Evolutionary conservation across 1,139 yeast genomes (phyloP).

Genomic region (Pichia sp.): DNA sequence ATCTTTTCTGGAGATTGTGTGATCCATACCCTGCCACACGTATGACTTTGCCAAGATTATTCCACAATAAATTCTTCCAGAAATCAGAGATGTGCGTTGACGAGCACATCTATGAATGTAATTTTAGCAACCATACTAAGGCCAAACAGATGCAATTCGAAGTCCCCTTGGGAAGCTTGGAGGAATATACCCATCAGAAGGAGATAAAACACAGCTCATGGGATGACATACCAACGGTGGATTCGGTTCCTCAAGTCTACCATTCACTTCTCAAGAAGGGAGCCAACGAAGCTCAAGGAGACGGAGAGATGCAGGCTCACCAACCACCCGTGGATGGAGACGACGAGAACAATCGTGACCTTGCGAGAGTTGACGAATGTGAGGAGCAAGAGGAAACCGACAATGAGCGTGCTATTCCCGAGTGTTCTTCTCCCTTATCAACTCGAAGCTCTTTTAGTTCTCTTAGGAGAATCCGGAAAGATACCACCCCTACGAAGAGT

Average conservation of each 20-base stretch:
- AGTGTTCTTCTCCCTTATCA: background rate
- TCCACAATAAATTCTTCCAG: slow-evolving; percentile 62
- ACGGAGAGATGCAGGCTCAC: background rate
- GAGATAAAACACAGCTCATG: slow-evolving; percentile 17
- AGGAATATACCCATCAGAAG: slow-evolving; percentile 15
- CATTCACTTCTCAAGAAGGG: slow-evolving; percentile 1
- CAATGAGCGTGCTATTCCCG: background rate
- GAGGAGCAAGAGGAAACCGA: background rate
- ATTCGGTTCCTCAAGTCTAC: background rate
- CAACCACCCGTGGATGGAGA: background rate
- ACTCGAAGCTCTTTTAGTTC: background rate
- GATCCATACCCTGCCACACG: slow-evolving; percentile 57
- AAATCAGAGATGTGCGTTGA: slow-evolving; percentile 57
- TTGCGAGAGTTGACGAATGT: background rate
- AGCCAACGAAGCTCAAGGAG: too few relatives aligned
- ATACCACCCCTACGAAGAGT: background rate
- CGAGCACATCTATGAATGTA: slow-evolving; percentile 49
- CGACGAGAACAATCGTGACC: background rate
- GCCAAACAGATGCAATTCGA: slow-evolving; percentile 11
- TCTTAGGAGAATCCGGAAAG: background rate
- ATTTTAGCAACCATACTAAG: slow-evolving; percentile 22
- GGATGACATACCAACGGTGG: slow-evolving; percentile 18
- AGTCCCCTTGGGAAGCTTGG: slow-evolving; percentile 12
- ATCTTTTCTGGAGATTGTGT: slow-evolving; percentile 73
- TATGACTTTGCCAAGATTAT: slow-evolving; percentile 50